Evolutionary conservation across 148 eudicot genomes (phyloP), one percentile per base, ranked within the genome.

Genomic region (Rheum nobile): DNA sequence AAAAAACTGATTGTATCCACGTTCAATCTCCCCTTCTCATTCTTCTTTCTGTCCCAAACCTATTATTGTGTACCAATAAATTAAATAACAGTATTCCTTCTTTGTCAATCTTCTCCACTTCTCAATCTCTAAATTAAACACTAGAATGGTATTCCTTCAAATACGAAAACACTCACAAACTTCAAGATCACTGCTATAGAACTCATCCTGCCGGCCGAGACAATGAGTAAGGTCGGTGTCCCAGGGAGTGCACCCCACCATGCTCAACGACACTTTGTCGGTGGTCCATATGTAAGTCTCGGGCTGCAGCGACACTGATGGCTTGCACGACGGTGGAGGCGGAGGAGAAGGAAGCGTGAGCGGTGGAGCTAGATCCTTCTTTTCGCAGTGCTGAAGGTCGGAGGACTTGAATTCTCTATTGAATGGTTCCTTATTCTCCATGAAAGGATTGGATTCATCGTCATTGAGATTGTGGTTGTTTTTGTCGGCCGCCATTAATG

Each of bases 131-230:
- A n/a, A n/a, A n/a, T n/a, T n/a, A n/a, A n/a, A n/a, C n/a, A n/a
- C n/a, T n/a, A n/a, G n/a, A n/a, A n/a, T n/a, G n/a, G n/a, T n/a
- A n/a, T n/a, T n/a, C n/a, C n/a, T 5, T 13, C 3, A 16, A 44
- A 50, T 19, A 4, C 57, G 14, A 50, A 59, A 72, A 35, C 4
- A 87, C 97, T 84, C 77, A 91, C 97, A 91, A 86, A 91, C 97
- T 91, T 91, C 97, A 67, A 91, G 86, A 85, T 91, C 97, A 77
- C 86, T 83, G 86, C 92, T 83, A 47, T 83, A 86, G 72, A 91
- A 91, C 1, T 88, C 84, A 75, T 91, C 97, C 44, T 77, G 81
- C 17, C 84, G 85, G 4, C 97, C 97, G 50, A 91, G 80, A 75
- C 97, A 91, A 48, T 86, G 77, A 16, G 80, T 77, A 67, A 91